Conservation (phyloP, 2,329 filamentous ascomycete species). For the Botryotinia convoluta region DNA sequence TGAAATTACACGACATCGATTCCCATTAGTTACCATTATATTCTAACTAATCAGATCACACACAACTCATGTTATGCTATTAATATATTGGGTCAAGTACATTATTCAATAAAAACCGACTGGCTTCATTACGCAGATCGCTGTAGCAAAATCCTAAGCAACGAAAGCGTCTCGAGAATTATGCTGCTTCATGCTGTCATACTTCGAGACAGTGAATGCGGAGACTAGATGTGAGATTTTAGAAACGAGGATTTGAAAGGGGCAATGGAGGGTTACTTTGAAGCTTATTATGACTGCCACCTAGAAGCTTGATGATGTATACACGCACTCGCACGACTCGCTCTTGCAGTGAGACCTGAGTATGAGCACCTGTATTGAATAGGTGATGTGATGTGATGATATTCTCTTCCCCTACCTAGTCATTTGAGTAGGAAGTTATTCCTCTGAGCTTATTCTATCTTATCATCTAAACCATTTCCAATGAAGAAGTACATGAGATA, state of each 20-base stretch:
- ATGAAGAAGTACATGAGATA: not conserved
- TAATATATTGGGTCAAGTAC: not conserved
- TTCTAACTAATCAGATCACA: not conserved
- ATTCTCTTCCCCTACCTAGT: not conserved
- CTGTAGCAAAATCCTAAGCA: not conserved
- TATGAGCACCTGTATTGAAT: not conserved
- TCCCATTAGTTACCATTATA: not conserved
- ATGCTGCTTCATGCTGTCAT: conserved; percentile 3
- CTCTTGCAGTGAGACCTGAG: conserved; percentile 3
- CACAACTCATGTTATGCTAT: not conserved
- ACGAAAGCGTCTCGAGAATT: conserved; percentile 1
- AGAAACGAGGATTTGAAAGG: not conserved
- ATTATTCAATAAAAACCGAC: not conserved
- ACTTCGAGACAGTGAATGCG: not conserved
- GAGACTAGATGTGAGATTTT: conserved; percentile 15
- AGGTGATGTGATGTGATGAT: conserved; percentile 2
- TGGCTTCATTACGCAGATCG: not conserved
- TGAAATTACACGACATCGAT: conserved; percentile 9
- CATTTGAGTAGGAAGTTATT: not conserved
- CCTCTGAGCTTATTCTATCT: not conserved
- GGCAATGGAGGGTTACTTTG: conserved; percentile 8
- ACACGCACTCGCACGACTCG: not conserved
- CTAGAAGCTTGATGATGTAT: not conserved
- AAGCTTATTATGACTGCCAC: not conserved
- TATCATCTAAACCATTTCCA: not conserved